A percentile compares a stretch with the other conserved stretches of the same genome.
Conservation (phyloP, 345 rosid species). For the Theobroma cacao region DNA sequence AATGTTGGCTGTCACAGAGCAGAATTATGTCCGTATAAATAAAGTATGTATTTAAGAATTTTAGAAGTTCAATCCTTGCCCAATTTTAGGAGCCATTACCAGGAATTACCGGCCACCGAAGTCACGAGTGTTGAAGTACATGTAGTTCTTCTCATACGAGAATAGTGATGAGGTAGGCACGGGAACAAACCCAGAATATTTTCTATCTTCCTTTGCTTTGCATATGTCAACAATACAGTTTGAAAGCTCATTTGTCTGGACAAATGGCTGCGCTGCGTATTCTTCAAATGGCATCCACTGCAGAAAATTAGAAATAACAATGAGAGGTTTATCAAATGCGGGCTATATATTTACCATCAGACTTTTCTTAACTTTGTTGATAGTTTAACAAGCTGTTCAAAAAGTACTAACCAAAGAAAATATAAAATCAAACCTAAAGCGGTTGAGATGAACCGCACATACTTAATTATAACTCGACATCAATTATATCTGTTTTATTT, state of each 20-base stretch:
- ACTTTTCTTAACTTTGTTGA: not conserved
- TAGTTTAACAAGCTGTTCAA: not conserved
- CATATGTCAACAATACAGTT: conserved; percentile 33
- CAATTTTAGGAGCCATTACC: no score
- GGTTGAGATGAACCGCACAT: not conserved
- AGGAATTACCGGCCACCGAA: no score
- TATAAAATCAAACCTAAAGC: not conserved
- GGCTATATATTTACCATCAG: not conserved
- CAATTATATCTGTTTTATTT: no score
- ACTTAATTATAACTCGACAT: not conserved
- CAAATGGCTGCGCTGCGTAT: conserved; percentile 29
- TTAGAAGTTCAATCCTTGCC: no score
- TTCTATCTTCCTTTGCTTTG: conserved; percentile 28
- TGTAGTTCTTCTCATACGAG: conserved; percentile 19
- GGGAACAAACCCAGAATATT: conserved; percentile 35
- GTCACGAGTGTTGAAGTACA: conserved; percentile 30
- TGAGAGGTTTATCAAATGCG: not conserved
- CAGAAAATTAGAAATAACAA: conserved; percentile 2
- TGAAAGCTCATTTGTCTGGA: conserved; percentile 29
- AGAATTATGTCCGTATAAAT: not conserved
- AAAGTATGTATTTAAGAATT: not conserved
- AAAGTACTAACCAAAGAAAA: not conserved
- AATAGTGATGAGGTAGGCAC: conserved; percentile 20
- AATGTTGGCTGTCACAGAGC: not conserved
- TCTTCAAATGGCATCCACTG: conserved; percentile 81